Percentiles rank a stretch among this genome's conserved stretches.
Evolutionary conservation across 352 stramenopile genomes (phyloP).

Genomic region (Peronospora destructor): DNA sequence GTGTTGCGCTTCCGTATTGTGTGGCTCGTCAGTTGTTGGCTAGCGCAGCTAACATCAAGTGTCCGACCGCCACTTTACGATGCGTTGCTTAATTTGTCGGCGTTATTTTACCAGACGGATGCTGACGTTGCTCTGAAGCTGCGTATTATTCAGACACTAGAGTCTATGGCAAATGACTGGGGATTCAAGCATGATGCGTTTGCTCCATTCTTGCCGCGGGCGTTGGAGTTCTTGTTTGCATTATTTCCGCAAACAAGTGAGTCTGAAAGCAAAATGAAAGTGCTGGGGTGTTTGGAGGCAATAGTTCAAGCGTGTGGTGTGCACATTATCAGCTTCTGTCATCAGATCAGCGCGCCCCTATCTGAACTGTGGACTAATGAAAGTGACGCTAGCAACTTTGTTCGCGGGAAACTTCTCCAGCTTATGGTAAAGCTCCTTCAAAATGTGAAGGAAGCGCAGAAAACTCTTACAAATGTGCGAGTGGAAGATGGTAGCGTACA

Average conservation of each 20-base stretch:
- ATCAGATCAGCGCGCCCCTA: constrained; percentile 63
- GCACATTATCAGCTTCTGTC: constrained; percentile 39
- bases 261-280: constrained; percentile 75
- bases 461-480: constrained; percentile 3
- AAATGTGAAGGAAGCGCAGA: constrained; percentile 44
- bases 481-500: constrained; percentile 24
- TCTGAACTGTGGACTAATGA: constrained; percentile 67
- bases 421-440: constrained; percentile 58
- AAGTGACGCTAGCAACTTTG: constrained; percentile 69
- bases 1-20: constrained; percentile 72
- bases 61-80: constrained; percentile 77
- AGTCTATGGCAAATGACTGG: constrained; percentile 79
- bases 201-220: constrained; percentile 50
- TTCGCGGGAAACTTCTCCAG: constrained; percentile 77
- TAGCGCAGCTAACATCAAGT: constrained; percentile 65
- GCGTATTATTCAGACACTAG: constrained; percentile 67
- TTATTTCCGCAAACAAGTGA: constrained; percentile 62
- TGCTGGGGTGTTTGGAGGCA: constrained; percentile 62
- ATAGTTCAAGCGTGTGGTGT: constrained; percentile 59
- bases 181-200: constrained; percentile 72
- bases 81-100: constrained; percentile 41
- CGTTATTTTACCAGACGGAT: constrained; percentile 29
- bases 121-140: constrained; percentile 62
- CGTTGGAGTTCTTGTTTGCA: constrained; percentile 53
- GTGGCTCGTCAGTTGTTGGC: constrained; percentile 84